Conservation (phyloP, 345 rosid species). For the Brassica napus region Da-Ae NC_063452.1:46655001-46655500, state of each 20-base stretch:
- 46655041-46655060: constrained; percentile 6
- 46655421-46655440: constrained; percentile 10
- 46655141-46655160: not conserved
- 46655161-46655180: not conserved
- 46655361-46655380: not conserved
- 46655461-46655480: constrained; percentile 36
- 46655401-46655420: constrained; percentile 12
- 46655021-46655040: constrained; percentile 31
- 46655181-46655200: constrained; percentile 2
- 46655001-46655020: constrained; percentile 32
- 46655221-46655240: not conserved
- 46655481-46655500: constrained; percentile 26
- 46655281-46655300: not conserved
- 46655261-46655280: not conserved
- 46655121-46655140: constrained; percentile 21
- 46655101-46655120: constrained; percentile 24
- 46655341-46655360: constrained; percentile 5
- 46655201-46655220: not conserved
- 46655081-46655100: not conserved
- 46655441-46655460: constrained; percentile 36
- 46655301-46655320: not conserved
- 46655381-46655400: constrained; percentile 9
- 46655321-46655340: not conserved
- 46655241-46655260: constrained; percentile 11
- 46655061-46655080: constrained; percentile 25